These are phyloP conservation scores for Kazachstania viticola DNA, from an alignment of 805 yeast species.

Conservation along the genomic window DNA sequence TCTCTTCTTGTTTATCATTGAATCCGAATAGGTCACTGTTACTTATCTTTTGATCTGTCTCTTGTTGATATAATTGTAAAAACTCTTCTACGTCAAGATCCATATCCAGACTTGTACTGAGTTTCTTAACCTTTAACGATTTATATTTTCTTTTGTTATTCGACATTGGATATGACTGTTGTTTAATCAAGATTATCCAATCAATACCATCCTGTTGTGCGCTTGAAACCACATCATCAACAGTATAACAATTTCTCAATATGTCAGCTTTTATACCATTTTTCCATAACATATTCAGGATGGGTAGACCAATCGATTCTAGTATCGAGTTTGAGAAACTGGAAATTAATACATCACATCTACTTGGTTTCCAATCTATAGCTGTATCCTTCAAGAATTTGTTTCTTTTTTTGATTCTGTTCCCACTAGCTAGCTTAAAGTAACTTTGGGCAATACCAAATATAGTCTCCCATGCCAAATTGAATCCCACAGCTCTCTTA, in stretches of 20 bases:
- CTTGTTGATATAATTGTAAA: constrained; percentile 32
- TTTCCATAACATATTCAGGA: constrained; percentile 60
- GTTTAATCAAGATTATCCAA: constrained; percentile 71
- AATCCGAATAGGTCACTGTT: constrained; percentile 8
- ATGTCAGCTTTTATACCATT: constrained; percentile 72
- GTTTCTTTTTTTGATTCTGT: constrained; percentile 27
- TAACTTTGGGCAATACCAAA: constrained; percentile 40
- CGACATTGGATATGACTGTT: constrained; percentile 31
- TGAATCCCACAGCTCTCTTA: constrained; percentile 74
- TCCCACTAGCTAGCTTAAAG: constrained; percentile 29
- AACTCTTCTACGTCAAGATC: constrained; percentile 70
- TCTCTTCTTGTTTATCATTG: constrained; percentile 17
- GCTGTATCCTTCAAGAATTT: constrained; percentile 26
- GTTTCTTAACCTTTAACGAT: constrained; percentile 61
- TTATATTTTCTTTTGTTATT: constrained; percentile 46
- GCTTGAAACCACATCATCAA: constrained; percentile 55
- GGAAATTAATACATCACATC: constrained; percentile 77
- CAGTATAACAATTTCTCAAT: constrained; percentile 31
- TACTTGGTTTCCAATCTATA: constrained; percentile 40
- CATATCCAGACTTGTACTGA: constrained; percentile 46
- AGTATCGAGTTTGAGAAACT: constrained; percentile 49
- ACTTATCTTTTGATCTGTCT: constrained; percentile 8
- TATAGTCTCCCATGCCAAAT: constrained; percentile 62
- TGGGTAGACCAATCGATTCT: constrained; percentile 49
- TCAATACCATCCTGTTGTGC: constrained; percentile 63